phyloP scores from a whole-genome alignment of 805 yeast species.

The Isabelozyma pseudorhagii region DNA sequence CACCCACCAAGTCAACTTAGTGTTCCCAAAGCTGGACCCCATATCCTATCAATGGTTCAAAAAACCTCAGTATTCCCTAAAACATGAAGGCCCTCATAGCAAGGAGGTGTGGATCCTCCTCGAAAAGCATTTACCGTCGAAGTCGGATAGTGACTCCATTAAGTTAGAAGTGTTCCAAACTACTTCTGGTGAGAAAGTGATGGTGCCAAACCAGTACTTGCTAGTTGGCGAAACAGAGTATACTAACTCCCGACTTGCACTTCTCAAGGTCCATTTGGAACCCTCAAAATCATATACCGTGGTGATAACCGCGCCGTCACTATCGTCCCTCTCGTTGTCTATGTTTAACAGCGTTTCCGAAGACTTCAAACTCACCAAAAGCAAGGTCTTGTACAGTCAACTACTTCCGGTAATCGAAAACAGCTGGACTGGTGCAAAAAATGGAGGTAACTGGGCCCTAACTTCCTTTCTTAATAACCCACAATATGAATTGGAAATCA shows the following conservation, averaged over 20 bases:
- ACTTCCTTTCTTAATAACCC: constrained; percentile 53
- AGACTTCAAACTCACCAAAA: constrained; percentile 20
- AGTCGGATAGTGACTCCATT: constrained; percentile 6
- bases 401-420: constrained; percentile 24
- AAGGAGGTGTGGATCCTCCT: constrained; percentile 46
- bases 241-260: constrained; percentile 36
- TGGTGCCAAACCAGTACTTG: constrained; percentile 20
- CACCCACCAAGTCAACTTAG: constrained; percentile 21
- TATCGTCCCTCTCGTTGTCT: constrained; percentile 25
- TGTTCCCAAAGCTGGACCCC: constrained; percentile 9
- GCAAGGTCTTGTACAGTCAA: constrained; percentile 21
- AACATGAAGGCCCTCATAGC: constrained; percentile 20
- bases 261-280: constrained; percentile 25
- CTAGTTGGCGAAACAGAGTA: constrained; percentile 14
- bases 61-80: constrained; percentile 44
- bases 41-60: constrained; percentile 13
- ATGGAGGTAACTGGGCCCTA: constrained; percentile 56
- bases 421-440: constrained; percentile 41
- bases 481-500: constrained; percentile 37
- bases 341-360: constrained; percentile 25
- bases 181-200: constrained; percentile 25
- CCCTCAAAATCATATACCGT: constrained; percentile 14
- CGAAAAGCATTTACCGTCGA: constrained; percentile 43
- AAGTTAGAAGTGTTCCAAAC: constrained; percentile 19
- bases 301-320: constrained; percentile 14